Base-by-base conservation (phyloP, 1,284 basidiomycete genomes). In the Fomitopsis palustris region DNA sequence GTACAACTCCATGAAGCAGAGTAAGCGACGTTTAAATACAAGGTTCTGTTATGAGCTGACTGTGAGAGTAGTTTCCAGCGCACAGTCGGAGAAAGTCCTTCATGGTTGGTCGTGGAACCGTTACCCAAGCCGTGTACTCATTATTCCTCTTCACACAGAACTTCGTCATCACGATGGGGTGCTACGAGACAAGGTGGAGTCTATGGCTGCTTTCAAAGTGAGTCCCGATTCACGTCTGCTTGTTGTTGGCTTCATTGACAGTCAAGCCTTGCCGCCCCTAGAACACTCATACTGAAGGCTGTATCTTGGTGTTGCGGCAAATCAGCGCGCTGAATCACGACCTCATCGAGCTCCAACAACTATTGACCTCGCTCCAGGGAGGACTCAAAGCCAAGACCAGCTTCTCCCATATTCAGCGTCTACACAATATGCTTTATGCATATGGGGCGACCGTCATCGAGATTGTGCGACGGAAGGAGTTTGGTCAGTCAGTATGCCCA, bases 391-490 rank as follows among this genome's bases (percentile, higher is more conserved):
- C 78, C 4, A 91, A 90, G 73, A 93, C 88, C 49, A 92, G 90
- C 54, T 98, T 98, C 73, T 83, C 90, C 21, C 95, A 98, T 70
- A 89, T 98, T 14, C 85, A 90, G 56, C 82, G 96, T 14, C 77
- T 98, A 39, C 94, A 97, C 69, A 88, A 85, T 58, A 92, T 98
- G 84, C 75, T 96, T 0, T 95, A 94, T 69, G 94, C 93, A 0
- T 99, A 99, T 72, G 92, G 93, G 0, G 92, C 94, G 1, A 95
- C 95, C 0, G 82, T 98, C 1, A 82, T 96, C 12, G 96, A 99
- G 74, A 87, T 96, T 38, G 91, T 96, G 0, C 80, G 96, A 57
- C 78, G 96, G 56, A 91, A 92, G 62, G 93, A 96, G 70, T 98
- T 96, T 72, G 81, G 90, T 86, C 63, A 75, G 82, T 72, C 57